phyloP scores from a whole-genome alignment of 768 basidiomycete species.

The Boletus eberwhitei region DNA sequence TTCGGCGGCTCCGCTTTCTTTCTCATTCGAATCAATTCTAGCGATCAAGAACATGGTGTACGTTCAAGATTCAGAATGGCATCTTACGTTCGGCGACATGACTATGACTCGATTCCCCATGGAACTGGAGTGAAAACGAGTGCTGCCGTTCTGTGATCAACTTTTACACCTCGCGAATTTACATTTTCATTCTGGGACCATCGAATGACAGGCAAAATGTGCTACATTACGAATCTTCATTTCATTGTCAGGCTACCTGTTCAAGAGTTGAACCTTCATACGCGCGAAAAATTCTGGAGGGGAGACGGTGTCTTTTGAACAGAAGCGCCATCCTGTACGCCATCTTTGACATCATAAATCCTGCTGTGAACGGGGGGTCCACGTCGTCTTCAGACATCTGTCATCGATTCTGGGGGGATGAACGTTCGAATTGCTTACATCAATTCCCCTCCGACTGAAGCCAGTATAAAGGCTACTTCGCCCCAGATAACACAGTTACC shows the following conservation, averaged over 20 bases:
- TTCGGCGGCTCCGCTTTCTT: background rate
- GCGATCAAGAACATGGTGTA: slow-evolving; percentile 39
- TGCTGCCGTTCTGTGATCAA: no score
- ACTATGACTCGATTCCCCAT: background rate
- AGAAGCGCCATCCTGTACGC: background rate
- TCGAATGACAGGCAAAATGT: background rate
- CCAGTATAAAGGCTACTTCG: background rate
- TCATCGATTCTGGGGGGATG: background rate
- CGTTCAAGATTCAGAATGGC: slow-evolving; percentile 39
- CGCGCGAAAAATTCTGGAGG: background rate
- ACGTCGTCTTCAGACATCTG: background rate
- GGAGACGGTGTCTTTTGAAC: background rate
- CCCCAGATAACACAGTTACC: background rate
- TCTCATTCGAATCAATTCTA: slow-evolving; percentile 16
- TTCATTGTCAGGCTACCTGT: background rate
- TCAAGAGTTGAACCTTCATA: background rate
- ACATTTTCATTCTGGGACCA: background rate
- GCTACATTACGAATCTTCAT: background rate
- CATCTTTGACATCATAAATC: background rate
- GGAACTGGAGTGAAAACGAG: background rate
- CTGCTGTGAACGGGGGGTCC: background rate
- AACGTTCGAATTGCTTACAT: background rate
- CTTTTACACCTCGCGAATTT: background rate
- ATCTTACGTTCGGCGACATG: slow-evolving; percentile 16
- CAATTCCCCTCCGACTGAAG: background rate